These are phyloP conservation scores for Phyllosticta ampelicida DNA, from an alignment of 2,329 filamentous ascomycete genomes.

Conservation along the genomic window DNA sequence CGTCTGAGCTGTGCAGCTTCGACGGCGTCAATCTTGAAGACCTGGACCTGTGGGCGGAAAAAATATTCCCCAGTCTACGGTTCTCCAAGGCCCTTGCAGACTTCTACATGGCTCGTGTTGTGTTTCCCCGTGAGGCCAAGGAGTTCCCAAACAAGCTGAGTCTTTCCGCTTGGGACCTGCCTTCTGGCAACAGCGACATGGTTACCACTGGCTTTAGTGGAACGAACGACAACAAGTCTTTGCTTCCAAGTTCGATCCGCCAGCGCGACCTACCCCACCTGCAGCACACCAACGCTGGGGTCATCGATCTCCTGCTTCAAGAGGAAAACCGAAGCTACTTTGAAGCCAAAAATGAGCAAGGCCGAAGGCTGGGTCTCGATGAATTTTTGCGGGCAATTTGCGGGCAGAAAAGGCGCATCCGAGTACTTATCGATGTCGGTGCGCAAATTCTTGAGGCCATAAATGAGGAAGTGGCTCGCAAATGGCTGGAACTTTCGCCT, in stretches of 20 bases:
- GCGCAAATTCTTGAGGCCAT: constrained; percentile 56
- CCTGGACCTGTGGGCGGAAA: too few species aligned
- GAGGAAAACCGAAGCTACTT: constrained; percentile 38
- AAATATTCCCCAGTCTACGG: constrained; percentile 46
- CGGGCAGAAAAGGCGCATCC: constrained; percentile 4
- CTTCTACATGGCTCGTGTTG: constrained; percentile 48
- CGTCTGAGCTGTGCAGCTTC: constrained; percentile 14
- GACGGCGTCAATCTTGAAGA: constrained; percentile 36
- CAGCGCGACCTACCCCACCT: constrained; percentile 47
- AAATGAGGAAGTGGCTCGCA: constrained; percentile 32
- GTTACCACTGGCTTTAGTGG: constrained; percentile 57
- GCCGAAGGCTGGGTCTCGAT: not conserved
- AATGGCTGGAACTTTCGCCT: constrained; percentile 39
- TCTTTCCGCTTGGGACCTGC: constrained; percentile 57
- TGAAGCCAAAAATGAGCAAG: constrained; percentile 24
- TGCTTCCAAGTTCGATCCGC: constrained; percentile 46
- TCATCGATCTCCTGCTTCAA: constrained; percentile 48
- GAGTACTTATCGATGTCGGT: constrained; percentile 59
- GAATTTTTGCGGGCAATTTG: constrained; percentile 37
- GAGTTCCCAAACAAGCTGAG: constrained; percentile 55
- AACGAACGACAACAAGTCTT: constrained; percentile 51
- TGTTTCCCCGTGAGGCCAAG: constrained; percentile 52
- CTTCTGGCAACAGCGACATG: constrained; percentile 12
- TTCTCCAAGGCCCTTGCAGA: constrained; percentile 47
- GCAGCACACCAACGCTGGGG: constrained; percentile 56